Percentiles rank a stretch among this genome's conserved stretches.
These are phyloP conservation scores for Phytopythium chamaehyphon DNA, from an alignment of 352 stramenopile species.

Conservation along the genomic window DNA sequence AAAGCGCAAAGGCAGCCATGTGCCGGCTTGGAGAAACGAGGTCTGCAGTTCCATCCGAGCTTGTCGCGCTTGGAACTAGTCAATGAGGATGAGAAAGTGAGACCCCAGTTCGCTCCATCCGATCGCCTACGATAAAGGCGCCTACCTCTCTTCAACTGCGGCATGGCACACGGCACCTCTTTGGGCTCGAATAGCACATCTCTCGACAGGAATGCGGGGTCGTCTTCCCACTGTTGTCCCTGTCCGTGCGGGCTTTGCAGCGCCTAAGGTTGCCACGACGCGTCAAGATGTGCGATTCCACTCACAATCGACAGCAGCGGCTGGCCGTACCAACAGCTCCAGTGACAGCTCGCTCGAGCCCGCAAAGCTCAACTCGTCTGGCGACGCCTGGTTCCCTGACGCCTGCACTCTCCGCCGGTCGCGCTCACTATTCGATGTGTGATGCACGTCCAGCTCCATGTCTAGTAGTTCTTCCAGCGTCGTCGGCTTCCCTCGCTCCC, in stretches of 20 bases:
- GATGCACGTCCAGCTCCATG: slow-evolving; percentile 41
- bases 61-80: slow-evolving; percentile 12
- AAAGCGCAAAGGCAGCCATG: slow-evolving; percentile 30
- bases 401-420: neutral
- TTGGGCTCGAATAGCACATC: slow-evolving; percentile 13
- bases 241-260: slow-evolving; percentile 68
- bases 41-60: slow-evolving; percentile 9
- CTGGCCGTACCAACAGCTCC: slow-evolving; percentile 43
- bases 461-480: slow-evolving; percentile 40
- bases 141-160: neutral
- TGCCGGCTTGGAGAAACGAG: slow-evolving; percentile 45
- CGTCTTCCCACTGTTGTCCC: slow-evolving; percentile 43
- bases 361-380: slow-evolving; percentile 4
- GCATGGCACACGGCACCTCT: slow-evolving; percentile 8
- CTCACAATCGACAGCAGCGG: neutral
- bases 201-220: slow-evolving; percentile 4
- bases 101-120: too few species aligned
- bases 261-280: slow-evolving; percentile 24
- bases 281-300: slow-evolving; percentile 1
- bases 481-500: slow-evolving; percentile 10
- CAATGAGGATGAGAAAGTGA: too few species aligned
- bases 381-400: slow-evolving; percentile 9
- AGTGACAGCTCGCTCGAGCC: slow-evolving; percentile 31
- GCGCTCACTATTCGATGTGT: slow-evolving; percentile 6
- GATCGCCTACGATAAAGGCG: neutral